Evolutionary conservation across 352 stramenopile species (phyloP).

Genomic region (Aphanomyces stellatus): DNA sequence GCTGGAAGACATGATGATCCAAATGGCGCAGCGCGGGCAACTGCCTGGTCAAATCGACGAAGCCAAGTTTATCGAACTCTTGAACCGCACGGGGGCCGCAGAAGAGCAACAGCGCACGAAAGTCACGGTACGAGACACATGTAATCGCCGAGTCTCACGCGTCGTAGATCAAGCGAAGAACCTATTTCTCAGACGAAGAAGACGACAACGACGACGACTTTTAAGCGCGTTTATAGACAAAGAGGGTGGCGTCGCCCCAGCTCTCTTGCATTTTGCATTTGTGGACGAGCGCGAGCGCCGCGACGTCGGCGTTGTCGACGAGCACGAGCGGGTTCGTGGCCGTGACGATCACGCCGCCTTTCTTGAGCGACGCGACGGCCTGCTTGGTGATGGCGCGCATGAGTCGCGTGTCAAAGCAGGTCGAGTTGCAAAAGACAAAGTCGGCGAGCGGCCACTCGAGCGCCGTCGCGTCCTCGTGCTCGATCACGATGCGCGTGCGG

Average conservation of each 20-base stretch:
- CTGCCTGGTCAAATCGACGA: slow-evolving; percentile 75
- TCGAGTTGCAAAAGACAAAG: slow-evolving; percentile 86
- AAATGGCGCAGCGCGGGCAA: slow-evolving; percentile 82
- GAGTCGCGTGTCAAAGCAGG: slow-evolving; percentile 70
- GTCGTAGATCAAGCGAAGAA: slow-evolving; percentile 73
- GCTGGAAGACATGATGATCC: slow-evolving; percentile 79
- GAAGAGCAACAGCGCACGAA: slow-evolving; percentile 83
- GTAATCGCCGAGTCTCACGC: not conserved
- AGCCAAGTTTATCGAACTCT: slow-evolving; percentile 73
- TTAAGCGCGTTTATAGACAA: slow-evolving; percentile 19
- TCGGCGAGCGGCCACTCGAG: slow-evolving; percentile 62
- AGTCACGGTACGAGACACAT: slow-evolving; percentile 57
- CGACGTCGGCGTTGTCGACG: not conserved
- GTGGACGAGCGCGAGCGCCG: not conserved
- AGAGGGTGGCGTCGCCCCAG: slow-evolving; percentile 10
- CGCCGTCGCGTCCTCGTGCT: slow-evolving; percentile 50
- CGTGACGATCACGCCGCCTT: slow-evolving; percentile 47
- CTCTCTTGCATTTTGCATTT: slow-evolving; percentile 17
- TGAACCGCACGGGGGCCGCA: slow-evolving; percentile 63
- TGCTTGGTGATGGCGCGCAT: slow-evolving; percentile 47
- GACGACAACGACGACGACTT: slow-evolving; percentile 71
- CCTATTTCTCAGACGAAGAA: slow-evolving; percentile 85
- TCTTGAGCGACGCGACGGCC: slow-evolving; percentile 37
- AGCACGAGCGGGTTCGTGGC: slow-evolving; percentile 27
- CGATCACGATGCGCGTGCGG: slow-evolving; percentile 60